These are phyloP conservation scores for Brassica carinata DNA, from an alignment of 345 rosid species.

Conservation along the genomic window DNA sequence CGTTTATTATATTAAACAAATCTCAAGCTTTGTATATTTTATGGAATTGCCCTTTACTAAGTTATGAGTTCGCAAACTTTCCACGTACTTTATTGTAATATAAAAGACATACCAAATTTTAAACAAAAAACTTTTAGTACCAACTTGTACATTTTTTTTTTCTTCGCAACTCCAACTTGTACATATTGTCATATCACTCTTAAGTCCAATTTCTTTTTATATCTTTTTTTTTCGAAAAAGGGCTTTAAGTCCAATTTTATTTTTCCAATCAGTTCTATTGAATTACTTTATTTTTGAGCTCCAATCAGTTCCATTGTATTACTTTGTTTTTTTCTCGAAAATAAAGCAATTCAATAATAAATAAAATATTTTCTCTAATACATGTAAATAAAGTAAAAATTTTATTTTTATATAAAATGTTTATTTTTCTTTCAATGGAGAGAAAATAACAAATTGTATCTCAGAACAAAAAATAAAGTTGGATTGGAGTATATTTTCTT, in stretches of 20 bases:
- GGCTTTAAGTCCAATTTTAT: too few relatives aligned
- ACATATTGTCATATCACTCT: not conserved
- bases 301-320: not conserved
- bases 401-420: too few relatives aligned
- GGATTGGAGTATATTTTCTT: too few relatives aligned
- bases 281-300: too few relatives aligned
- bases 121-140: not conserved
- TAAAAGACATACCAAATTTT: not conserved
- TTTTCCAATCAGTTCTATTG: too few relatives aligned
- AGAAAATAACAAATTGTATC: too few relatives aligned
- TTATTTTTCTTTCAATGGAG: not conserved
- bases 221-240: too few relatives aligned
- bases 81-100: not conserved
- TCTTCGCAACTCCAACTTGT: not conserved
- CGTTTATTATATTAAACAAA: not conserved
- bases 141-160: not conserved
- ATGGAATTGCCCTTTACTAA: not conserved
- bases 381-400: not conserved
- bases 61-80: too few relatives aligned
- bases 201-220: not conserved
- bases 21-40: conserved; percentile 7
- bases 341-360: too few relatives aligned
- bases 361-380: too few relatives aligned
- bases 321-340: not conserved
- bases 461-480: too few relatives aligned